Evolutionary conservation across 2,329 filamentous ascomycete species (phyloP), one percentile per base, ranked within the genome.

Genomic region (Cytospora chrysosperma): DNA sequence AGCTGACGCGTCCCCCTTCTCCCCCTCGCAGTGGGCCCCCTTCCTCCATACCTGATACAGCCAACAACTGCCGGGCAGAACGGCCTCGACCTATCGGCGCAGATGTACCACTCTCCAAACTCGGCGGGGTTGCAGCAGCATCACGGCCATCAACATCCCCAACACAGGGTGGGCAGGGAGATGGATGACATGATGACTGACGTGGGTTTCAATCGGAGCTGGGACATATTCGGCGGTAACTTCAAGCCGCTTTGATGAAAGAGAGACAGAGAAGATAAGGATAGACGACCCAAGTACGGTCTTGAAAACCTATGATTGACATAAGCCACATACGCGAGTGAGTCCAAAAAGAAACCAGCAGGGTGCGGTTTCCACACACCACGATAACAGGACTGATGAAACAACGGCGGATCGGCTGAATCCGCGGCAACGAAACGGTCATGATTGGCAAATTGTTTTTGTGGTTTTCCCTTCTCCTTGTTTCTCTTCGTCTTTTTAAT

Each of bases 31-130:
- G 64, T 91, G 63, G 88, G 86, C 0, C 85, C 89, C 1, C 80
- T 92, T 43, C 88, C 89, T 19, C 85, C 88, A 43, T 93, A 91
- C 70, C 79, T 92, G 68, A 84, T 90, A 75, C 85, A 88, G 54
- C 72, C 78, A 69, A 71, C 76, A 27, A 76, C 80, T 52, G 54
- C 57, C 17, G 71, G 72, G 4, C 77, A 79, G 56, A 72, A 75
- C 40, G 76, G 76, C 30, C 76, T 84, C 69, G 75, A 74, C 62
- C 75, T 81, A 56, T 69, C 76, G 19, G 70, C 73, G 37, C 77
- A 78, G 26, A 79, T 83, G 76, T 83, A 79, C 62, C 73, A 75
- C 65, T 73, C 77, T 13, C 73, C 78, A 51, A 75, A 71, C 56
- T 77, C 83, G 74, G 71, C 82, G 67, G 68, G 73, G 9, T 71